Conservation (phyloP, 331 rosid genomes). For the Cydonia oblonga region DNA sequence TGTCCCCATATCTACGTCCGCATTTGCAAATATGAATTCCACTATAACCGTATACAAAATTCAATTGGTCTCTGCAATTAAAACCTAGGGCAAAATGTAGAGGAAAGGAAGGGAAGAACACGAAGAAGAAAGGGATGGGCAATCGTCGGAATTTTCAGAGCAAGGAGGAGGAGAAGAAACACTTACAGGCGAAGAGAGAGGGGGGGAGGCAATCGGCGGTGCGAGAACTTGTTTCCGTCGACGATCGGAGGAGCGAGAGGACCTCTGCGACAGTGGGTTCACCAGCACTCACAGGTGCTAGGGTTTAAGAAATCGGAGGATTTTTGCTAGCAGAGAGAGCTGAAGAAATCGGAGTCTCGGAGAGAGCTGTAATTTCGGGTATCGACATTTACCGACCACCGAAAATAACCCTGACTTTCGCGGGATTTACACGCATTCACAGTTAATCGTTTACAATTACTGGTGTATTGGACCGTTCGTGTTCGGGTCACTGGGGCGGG, state of each 20-base stretch:
- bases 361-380: neutral
- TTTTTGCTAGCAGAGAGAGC: neutral
- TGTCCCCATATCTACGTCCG: neutral
- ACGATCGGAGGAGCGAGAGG: neutral
- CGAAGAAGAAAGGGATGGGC: neutral
- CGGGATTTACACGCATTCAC: no score
- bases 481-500: no score
- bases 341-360: neutral
- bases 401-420: no score
- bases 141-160: neutral
- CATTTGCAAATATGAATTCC: neutral
- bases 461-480: no score
- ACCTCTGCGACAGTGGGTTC: neutral
- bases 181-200: neutral
- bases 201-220: neutral
- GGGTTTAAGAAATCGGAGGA: conserved; percentile 8
- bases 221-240: neutral
- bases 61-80: neutral
- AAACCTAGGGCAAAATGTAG: neutral
- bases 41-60: neutral
- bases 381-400: no score
- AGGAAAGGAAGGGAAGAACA: neutral
- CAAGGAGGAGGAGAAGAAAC: neutral
- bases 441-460: no score
- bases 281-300: neutral